Percentiles rank a stretch among this genome's conserved stretches.
Conservation (phyloP, 768 basidiomycete genomes). For the Tulasnella sp. region DNA sequence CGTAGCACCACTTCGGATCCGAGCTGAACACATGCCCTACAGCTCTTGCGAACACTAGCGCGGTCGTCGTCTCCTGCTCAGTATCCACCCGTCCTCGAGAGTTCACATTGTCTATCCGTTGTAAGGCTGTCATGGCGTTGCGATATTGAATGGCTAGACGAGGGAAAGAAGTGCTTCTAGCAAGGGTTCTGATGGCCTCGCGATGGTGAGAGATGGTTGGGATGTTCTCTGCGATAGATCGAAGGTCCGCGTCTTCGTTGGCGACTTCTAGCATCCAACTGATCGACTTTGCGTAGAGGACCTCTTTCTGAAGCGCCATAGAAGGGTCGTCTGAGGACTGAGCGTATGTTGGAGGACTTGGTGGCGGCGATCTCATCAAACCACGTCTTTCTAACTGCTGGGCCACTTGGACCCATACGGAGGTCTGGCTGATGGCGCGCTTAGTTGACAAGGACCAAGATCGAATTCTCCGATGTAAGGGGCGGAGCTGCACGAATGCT, state of each 20-base stretch:
- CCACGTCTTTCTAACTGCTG: too few relatives aligned
- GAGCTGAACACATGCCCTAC: neutral
- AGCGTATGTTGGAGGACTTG: too few relatives aligned
- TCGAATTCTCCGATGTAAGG: too few relatives aligned
- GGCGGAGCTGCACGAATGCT: too few relatives aligned
- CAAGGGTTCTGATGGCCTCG: neutral
- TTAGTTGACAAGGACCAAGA: too few relatives aligned
- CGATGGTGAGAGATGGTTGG: neutral
- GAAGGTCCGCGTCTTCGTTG: neutral
- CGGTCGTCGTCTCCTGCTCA: neutral
- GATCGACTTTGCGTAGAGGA: neutral
- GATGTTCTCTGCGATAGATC: neutral
- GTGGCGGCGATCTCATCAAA: too few relatives aligned
- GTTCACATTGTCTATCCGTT: neutral
- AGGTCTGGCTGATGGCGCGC: too few relatives aligned
- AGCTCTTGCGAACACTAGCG: neutral
- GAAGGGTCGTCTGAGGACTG: too few relatives aligned
- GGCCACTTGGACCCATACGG: too few relatives aligned
- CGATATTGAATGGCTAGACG: neutral
- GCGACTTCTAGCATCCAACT: neutral
- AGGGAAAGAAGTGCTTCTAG: neutral
- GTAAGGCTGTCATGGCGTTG: neutral
- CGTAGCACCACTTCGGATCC: neutral
- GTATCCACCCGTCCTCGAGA: neutral
- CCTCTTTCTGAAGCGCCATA: neutral